A percentile compares a stretch with the other conserved stretches of the same genome.
Conservation (phyloP, 495 filamentous ascomycete species). For the Xylaria telfairii region DNA sequence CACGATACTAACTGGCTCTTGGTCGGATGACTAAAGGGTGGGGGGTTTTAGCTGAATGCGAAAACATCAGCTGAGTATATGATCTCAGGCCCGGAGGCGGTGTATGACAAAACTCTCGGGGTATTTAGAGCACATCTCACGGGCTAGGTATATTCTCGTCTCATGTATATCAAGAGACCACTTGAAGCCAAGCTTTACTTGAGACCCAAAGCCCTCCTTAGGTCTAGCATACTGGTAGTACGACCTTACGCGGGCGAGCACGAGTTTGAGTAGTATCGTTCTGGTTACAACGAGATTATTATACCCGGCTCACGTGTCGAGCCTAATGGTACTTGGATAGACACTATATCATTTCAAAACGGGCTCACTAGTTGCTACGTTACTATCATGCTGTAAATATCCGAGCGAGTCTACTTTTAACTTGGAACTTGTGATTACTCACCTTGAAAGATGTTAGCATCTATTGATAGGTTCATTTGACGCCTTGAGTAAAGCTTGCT, state of each 20-base stretch:
- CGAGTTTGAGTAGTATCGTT: not conserved
- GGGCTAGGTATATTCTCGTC: not conserved
- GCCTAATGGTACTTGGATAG: not conserved
- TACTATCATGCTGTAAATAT: not conserved
- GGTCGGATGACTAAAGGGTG: not conserved
- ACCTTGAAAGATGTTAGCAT: not conserved
- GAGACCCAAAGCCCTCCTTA: not conserved
- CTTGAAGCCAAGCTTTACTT: not conserved
- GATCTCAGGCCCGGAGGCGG: not conserved
- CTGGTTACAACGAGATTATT: not conserved
- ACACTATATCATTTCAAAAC: not conserved
- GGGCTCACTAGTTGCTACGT: not conserved
- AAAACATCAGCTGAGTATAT: not conserved
- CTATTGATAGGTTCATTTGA: not conserved
- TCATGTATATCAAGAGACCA: not conserved
- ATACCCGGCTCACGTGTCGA: not conserved
- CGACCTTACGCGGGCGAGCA: not conserved
- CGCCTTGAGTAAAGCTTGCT: not conserved
- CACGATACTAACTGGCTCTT: not conserved
- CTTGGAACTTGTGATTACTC: not conserved
- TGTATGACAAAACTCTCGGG: not conserved
- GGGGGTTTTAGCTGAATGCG: not conserved
- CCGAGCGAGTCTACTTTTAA: too few relatives aligned
- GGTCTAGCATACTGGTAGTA: not conserved
- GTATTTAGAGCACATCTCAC: not conserved